Evolutionary conservation across 495 filamentous ascomycete species (phyloP), one percentile per base, ranked within the genome.

Genomic region (Neurospora hispaniola): DNA sequence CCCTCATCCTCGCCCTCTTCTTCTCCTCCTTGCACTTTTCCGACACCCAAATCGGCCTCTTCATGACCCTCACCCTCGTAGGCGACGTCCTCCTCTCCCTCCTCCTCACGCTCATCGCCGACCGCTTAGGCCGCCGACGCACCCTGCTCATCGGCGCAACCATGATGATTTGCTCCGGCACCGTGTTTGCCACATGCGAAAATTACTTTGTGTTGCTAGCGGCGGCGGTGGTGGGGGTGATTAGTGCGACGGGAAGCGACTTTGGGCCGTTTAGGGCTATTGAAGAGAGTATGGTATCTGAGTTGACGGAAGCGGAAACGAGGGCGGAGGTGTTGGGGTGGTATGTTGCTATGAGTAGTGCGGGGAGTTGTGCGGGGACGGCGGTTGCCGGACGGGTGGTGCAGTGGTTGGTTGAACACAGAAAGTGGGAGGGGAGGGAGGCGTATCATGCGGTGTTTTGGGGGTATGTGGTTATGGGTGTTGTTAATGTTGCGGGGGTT

Each of bases 201-300:
- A 38, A 38, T 2, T 38, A 38, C 4, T 38, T 38, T 5, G 35
- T 38, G 35, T 38, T 38, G 35, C 4, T 38, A 4, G 35, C 4
- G 0, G 94, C 93, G 1, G 92, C 92, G 0, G 87, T 96, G 20
- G 78, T 96, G 27, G 94, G 94, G 8, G 92, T 97, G 10, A 92
- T 97, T 48, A 94, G 90, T 80, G 92, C 93, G 4, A 86, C 81
- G 74, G 92, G 92, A 4, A 92, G 91, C 72, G 92, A 94, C 73
- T 93, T 94, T 68, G 92, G 92, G 0, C 93, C 93, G 3, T 97
- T 97, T 80, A 86, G 91, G 38, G 93, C 94, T 16, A 89, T 96
- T 18, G 94, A 97, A 77, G 93, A 96, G 80, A 92, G 90, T 14
- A 91, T 90, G 0, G 80, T 95, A 1, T 88, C 91, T 5, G 92